A percentile compares a stretch with the other conserved stretches of the same genome.
phyloP scores from a whole-genome alignment of 2,329 filamentous ascomycete genomes.

The Botrytis squamosa region DNA sequence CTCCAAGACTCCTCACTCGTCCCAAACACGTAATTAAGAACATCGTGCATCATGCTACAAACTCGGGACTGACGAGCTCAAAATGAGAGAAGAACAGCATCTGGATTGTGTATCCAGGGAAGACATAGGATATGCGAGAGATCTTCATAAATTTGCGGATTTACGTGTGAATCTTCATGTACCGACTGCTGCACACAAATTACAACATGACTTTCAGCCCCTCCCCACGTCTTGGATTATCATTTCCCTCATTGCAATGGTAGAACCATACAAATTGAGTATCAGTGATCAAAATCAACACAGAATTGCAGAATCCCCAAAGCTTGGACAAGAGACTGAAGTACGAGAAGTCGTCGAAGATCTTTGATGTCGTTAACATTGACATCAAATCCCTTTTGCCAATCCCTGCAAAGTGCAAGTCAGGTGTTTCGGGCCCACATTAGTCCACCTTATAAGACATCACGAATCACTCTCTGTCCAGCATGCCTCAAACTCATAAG shows the following conservation, averaged over 20 bases:
- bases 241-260: neutral
- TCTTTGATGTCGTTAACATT: neutral
- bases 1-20: neutral
- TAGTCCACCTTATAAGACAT: neutral
- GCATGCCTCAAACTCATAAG: neutral
- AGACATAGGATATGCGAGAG: neutral
- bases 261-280: neutral
- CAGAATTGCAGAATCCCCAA: neutral
- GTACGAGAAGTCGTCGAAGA: neutral
- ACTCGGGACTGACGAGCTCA: neutral
- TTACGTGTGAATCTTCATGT: too few species aligned
- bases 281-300: neutral
- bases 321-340: neutral
- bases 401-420: neutral
- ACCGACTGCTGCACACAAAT: neutral
- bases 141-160: neutral
- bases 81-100: neutral
- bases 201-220: neutral
- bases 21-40: neutral
- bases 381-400: neutral
- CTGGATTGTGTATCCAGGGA: neutral
- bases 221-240: neutral
- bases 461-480: neutral
- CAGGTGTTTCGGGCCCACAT: slow-evolving; percentile 9
- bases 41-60: neutral